A percentile compares a stretch with the other conserved stretches of the same genome.
Conservation (phyloP, 805 yeast genomes). For the Ogataea chonburiensis region DNA sequence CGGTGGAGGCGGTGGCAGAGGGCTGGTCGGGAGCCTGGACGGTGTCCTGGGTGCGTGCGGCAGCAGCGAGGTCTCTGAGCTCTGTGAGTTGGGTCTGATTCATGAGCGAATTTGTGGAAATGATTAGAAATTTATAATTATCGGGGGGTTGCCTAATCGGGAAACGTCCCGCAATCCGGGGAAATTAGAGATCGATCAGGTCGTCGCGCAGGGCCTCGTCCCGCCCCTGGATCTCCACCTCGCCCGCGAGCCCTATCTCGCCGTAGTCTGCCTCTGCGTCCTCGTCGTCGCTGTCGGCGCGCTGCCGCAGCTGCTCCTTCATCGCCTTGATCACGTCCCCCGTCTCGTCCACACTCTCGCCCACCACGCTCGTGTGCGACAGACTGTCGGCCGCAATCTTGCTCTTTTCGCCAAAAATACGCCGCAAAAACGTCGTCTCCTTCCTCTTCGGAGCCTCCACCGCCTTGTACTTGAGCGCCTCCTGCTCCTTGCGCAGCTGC, state of each 20-base stretch:
- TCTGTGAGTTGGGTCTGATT: constrained; percentile 1
- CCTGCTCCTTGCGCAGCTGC: constrained; percentile 23
- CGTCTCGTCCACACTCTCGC: constrained; percentile 7
- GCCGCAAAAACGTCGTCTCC: constrained; percentile 25
- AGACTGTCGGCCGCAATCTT: constrained; percentile 31
- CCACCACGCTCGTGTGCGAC: constrained; percentile 20
- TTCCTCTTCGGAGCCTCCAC: constrained; percentile 9
- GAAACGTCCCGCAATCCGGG: constrained; percentile 9
- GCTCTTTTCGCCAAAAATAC: constrained; percentile 29
- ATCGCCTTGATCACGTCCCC: constrained; percentile 13
- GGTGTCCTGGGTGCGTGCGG: too few species aligned
- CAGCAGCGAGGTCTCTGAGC: too few species aligned
- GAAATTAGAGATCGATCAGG: constrained; percentile 8
- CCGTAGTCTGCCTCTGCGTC: constrained; percentile 16
- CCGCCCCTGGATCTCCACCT: constrained; percentile 4
- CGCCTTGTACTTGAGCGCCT: constrained; percentile 19
- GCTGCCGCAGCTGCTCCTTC: constrained; percentile 4
- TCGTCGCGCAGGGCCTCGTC: background rate
- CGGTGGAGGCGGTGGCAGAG: background rate
- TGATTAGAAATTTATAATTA: constrained; percentile 8
- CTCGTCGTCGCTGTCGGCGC: constrained; percentile 17
- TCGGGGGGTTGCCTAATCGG: constrained; percentile 10
- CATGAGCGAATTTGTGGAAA: background rate
- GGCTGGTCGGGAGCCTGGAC: background rate
- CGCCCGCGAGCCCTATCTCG: constrained; percentile 12